A percentile compares a stretch with the other conserved stretches of the same genome.
Evolutionary conservation across 2,329 filamentous ascomycete genomes (phyloP).

Genomic region (Hortaea werneckii): DNA sequence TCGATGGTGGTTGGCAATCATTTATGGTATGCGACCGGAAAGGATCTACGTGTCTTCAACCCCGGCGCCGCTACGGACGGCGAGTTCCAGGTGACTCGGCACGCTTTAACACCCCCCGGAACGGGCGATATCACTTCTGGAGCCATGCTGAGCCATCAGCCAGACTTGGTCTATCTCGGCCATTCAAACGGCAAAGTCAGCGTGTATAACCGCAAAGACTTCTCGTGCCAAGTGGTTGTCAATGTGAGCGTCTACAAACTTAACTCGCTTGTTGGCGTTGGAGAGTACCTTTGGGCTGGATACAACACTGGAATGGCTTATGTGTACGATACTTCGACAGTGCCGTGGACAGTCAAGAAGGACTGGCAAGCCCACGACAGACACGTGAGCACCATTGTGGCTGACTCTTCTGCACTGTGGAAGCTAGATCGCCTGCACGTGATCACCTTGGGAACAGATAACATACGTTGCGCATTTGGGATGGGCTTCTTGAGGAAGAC

Average conservation of each 20-base stretch:
- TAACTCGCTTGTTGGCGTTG: conserved; percentile 72
- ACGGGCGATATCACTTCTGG: conserved; percentile 84
- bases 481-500: conserved; percentile 85
- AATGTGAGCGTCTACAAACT: conserved; percentile 94
- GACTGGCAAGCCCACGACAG: conserved; percentile 83
- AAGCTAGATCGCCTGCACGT: conserved; percentile 76
- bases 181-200: conserved; percentile 90
- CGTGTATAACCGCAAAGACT: conserved; percentile 74
- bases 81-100: conserved; percentile 65
- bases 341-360: conserved; percentile 85
- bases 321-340: conserved; percentile 73
- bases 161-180: conserved; percentile 76
- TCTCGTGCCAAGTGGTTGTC: conserved; percentile 66
- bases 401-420: conserved; percentile 76
- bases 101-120: conserved; percentile 59
- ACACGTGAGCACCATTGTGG: conserved; percentile 65
- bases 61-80: conserved; percentile 58
- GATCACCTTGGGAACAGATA: conserved; percentile 77
- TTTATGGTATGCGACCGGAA: conserved; percentile 80
- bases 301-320: conserved; percentile 92
- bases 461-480: conserved; percentile 76
- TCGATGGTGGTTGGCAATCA: conserved; percentile 78
- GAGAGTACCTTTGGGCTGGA: conserved; percentile 78
- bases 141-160: conserved; percentile 61
- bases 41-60: conserved; percentile 74